Percentiles rank a stretch among this genome's conserved stretches.
phyloP scores from a whole-genome alignment of 192 early-diverging fungal genomes.

The Gigaspora rosea region DNA sequence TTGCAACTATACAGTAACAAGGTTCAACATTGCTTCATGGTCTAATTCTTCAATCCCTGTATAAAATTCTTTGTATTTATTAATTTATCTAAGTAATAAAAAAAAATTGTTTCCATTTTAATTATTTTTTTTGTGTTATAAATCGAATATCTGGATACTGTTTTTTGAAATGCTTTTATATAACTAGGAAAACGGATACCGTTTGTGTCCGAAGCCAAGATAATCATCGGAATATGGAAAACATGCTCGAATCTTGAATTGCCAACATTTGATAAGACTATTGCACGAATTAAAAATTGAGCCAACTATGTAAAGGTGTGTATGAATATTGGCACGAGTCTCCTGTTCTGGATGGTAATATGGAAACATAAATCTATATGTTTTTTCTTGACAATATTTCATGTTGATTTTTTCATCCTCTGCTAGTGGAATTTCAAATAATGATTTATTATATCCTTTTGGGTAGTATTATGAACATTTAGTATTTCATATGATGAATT shows the following conservation, averaged over 20 bases:
- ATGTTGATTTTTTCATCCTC: neutral
- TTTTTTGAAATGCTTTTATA: neutral
- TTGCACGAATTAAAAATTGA: neutral
- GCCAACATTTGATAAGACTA: slow-evolving; percentile 13
- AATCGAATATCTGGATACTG: neutral
- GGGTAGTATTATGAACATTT: no score
- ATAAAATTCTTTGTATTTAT: slow-evolving; percentile 1
- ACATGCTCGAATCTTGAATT: neutral
- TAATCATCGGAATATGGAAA: neutral
- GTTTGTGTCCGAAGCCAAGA: no score
- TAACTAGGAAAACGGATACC: slow-evolving; percentile 8
- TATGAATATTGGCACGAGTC: neutral
- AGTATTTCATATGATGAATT: no score
- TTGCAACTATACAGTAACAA: no score
- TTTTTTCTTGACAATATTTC: neutral
- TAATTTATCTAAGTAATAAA: neutral
- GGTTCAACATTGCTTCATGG: neutral
- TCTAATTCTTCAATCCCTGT: neutral
- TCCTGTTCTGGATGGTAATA: slow-evolving; percentile 2
- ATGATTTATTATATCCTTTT: no score
- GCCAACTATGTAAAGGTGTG: neutral
- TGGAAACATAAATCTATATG: slow-evolving; percentile 2
- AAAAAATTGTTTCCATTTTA: slow-evolving; percentile 1
- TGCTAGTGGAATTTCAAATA: no score
- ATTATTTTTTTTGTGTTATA: neutral